Percentiles rank a stretch among this genome's conserved stretches.
phyloP scores from a whole-genome alignment of 139 green algal species.

The Picochlorum sp. region DNA sequence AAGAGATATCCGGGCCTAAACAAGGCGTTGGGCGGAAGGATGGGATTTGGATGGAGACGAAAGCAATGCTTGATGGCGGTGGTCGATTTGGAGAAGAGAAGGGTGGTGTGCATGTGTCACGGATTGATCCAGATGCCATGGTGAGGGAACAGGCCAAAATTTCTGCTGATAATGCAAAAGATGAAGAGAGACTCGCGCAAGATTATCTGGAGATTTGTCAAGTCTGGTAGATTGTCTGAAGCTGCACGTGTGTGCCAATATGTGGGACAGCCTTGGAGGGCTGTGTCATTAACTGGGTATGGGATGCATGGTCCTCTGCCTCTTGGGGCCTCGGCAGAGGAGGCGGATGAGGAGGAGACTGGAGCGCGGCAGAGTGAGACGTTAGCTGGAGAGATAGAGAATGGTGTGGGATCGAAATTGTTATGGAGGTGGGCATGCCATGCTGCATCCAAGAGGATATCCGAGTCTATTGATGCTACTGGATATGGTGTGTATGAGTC shows the following conservation, averaged over 20 bases:
- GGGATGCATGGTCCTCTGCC: constrained; percentile 50
- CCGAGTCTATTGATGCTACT: constrained; percentile 1
- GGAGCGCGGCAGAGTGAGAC: constrained; percentile 44
- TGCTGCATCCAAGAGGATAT: constrained; percentile 29
- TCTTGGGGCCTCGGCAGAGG: constrained; percentile 43
- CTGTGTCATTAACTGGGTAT: constrained; percentile 44
- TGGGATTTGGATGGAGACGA: constrained; percentile 60
- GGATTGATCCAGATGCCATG: constrained; percentile 73
- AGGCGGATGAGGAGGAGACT: constrained; percentile 13
- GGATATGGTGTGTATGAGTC: constrained; percentile 19
- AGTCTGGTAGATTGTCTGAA: constrained; percentile 50
- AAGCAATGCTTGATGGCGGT: constrained; percentile 9
- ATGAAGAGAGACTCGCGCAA: constrained; percentile 51
- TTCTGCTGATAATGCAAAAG: constrained; percentile 33
- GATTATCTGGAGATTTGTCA: constrained; percentile 59
- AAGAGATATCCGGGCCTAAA: constrained; percentile 5
- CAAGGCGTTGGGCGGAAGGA: constrained; percentile 23
- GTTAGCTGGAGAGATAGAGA: constrained; percentile 24
- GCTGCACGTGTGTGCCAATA: constrained; percentile 34
- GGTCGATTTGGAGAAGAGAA: background rate
- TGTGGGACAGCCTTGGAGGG: constrained; percentile 61
- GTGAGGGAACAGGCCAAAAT: constrained; percentile 19
- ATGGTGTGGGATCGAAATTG: constrained; percentile 25
- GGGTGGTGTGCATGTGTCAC: constrained; percentile 21
- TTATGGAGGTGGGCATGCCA: constrained; percentile 64